Percentiles rank a stretch among this genome's conserved stretches.
Conservation (phyloP, 495 filamentous ascomycete genomes). For the Tuber calosporum region DNA sequence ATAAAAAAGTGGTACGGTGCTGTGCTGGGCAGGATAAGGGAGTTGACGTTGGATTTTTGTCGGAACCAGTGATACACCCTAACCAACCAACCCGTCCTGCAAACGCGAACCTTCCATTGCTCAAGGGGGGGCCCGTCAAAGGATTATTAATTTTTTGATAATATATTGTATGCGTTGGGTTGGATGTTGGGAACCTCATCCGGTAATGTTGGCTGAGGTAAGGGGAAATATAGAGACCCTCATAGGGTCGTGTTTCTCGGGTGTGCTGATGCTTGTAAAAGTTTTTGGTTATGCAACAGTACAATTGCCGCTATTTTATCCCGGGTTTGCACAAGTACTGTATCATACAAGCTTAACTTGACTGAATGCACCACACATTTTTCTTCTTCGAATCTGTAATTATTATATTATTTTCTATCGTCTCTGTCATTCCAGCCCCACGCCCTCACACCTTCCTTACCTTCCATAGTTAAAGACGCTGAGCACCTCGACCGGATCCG, state of each 20-base stretch:
- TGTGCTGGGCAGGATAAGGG: not conserved
- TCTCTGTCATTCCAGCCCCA: not conserved
- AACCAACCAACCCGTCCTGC: too few species aligned
- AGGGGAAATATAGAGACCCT: not conserved
- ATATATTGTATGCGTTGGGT: not conserved
- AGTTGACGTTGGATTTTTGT: not conserved
- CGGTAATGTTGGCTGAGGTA: not conserved
- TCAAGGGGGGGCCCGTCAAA: too few species aligned
- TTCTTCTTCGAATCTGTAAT: not conserved
- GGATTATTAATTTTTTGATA: not conserved
- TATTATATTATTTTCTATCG: not conserved
- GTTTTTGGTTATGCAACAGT: not conserved
- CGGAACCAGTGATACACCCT: not conserved
- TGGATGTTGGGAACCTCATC: not conserved
- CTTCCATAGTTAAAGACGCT: not conserved
- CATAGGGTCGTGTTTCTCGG: not conserved
- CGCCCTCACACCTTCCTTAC: not conserved
- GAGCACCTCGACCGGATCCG: not conserved
- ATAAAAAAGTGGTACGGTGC: not conserved
- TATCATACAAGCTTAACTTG: constrained; percentile 17
- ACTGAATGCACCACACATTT: not conserved
- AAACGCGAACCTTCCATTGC: not conserved
- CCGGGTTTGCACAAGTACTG: constrained; percentile 25
- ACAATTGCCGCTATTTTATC: not conserved
- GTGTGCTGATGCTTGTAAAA: not conserved